Base-by-base conservation (phyloP, 2,329 filamentous ascomycete genomes). In the Ophiostoma quercus region DNA sequence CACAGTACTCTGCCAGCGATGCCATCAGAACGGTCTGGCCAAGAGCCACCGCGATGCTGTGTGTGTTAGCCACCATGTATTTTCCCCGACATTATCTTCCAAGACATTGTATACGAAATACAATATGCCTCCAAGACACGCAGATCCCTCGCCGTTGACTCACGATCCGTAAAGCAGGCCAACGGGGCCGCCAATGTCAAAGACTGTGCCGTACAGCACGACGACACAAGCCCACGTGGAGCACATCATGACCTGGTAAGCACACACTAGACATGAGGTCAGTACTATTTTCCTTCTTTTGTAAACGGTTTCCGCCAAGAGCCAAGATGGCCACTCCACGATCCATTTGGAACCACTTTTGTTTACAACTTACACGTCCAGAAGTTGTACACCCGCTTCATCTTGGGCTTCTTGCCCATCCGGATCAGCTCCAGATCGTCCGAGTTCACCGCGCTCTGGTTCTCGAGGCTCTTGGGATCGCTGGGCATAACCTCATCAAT, bases 161-260 rank as follows among this genome's bases (percentile, higher is more conserved):
- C 54, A 60, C 54, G 54, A 60, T 32, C 54, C 54, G 11, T 60
- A 60, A 16, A 60, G 22, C 54, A 60, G 25, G 25, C 54, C 54
- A 16, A 60, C 54, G 12, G 54, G 54, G 12, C 54, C 54, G 54
- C 54, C 54, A 60, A 60, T 60, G 54, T 60, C 54, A 32, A 60
- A 60, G 25, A 60, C 12, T 22, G 54, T 60, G 54, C 54, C 54
- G 54, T 60, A 60, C 54, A 60, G 25, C 54, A 60, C 54, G 25
- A 60, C 54, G 12, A 60, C 54, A 60, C 54, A 60, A n/a, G 54
- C 25, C 54, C 54, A 60, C 54, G 54, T 60, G 25, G 54, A 32
- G 54, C 54, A 60, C 54, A 60, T 60, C 54, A 60, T 60, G 54
- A 60, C 54, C 25, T 60, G 54, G 54, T 62, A 62, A 12, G 57